Evolutionary conservation across 129 eudicot genomes (phyloP), one percentile per base, ranked within the genome.

Genomic region (Lactuca saligna): DNA sequence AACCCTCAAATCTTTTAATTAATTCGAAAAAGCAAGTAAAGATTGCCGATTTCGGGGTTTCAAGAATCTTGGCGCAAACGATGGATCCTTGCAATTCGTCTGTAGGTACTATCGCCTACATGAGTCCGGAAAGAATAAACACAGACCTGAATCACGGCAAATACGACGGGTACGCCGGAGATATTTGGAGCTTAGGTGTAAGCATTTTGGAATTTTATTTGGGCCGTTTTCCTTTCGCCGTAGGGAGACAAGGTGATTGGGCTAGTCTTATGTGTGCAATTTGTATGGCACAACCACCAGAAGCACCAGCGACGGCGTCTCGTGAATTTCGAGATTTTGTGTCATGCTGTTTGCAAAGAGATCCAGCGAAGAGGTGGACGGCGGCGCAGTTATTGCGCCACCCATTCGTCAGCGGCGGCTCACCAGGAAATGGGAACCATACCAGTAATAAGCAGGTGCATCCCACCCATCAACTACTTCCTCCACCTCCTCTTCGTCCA

Each of bases 181-280:
- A 91, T 71, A 88, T 91, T 7, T 91, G 97, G 97, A 91, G 97
- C 38, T 81, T 87, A 6, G 97, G 97, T 12, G 96, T 91, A 3
- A 87, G 96, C 57, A 81, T 87, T 32, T 75, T 91, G 69, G 97
- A 91, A 66, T 87, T 91, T 53, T 88, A 87, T 13, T 29, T 88
- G 65, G 96, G 97, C 4, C 73, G 85, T 17, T 91, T 91, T 63
- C 97, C 97, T 8, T 88, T 91, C 53, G 68, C 85, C 1, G 91
- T 85, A 5, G 90, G 84, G 7, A 69, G 96, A 17, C 86, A 82
- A 16, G 97, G 96, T 0, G 97, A 91, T 76, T 91, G 96, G 93
- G 97, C 97, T 0, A 91, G 96, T 51, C 71, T 91, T 3, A 88
- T 91, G 96, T 81, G 86, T 63, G 97, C 97, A 0, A 91, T 91